Evolutionary conservation across 495 filamentous ascomycete genomes (phyloP), one percentile per base, ranked within the genome.

Genomic region (Aspergillus mulundensis): DNA sequence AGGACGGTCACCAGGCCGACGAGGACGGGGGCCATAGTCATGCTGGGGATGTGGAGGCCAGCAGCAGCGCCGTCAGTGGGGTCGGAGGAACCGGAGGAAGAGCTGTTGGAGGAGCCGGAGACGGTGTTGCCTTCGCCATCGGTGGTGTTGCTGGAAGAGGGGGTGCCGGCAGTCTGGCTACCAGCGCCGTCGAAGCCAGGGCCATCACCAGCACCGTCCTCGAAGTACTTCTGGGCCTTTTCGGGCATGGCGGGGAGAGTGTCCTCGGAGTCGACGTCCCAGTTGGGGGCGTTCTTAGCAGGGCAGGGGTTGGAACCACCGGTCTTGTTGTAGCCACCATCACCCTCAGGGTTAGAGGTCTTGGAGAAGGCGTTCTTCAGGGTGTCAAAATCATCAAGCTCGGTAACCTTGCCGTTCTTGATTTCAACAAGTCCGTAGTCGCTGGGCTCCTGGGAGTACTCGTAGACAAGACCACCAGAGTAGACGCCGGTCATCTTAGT

Each of bases 401-500:
- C 79, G 18, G 74, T 76, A 42, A 85, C 79, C 40, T 74, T 70
- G 53, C 69, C 69, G 60, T 83, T 81, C 54, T 71, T 66, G 66
- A 98, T 81, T 45, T 81, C 69, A 62, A 88, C 89, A 43, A 97
- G 83, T 54, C 93, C 93, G 74, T 84, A 97, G 23, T 76, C 61
- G 76, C 82, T 87, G 34, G 74, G 72, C 67, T 93, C 92, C 71
- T 91, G 72, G 55, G 87, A 85, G 76, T 96, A 97, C 72, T 97
- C 93, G 75, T 97, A 97, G 67, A 96, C 88, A 41, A 97, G 84
- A 64, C 93, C 93, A 60, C 94, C 93, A 53, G 93, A 97, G 81
- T 95, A 97, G 57, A 97, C 94, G 47, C 70, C 57, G 5, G 89
- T 93, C 94, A 97, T 98, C 54, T 95, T 66, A 18, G 71, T 73